phyloP scores from a whole-genome alignment of 2,329 filamentous ascomycete genomes.

The Ophiostoma sp. region DNA sequence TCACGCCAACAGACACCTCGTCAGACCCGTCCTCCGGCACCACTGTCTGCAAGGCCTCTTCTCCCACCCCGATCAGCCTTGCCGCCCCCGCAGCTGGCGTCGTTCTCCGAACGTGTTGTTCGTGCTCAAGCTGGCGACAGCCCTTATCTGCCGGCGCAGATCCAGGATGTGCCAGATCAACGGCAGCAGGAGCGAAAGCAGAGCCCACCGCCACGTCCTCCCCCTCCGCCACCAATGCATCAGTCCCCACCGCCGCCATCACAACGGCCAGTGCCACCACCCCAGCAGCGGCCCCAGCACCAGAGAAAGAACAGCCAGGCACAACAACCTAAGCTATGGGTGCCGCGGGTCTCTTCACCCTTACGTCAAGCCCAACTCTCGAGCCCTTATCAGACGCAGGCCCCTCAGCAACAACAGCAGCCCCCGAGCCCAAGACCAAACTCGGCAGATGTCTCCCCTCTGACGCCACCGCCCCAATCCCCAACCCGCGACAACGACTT shows the following conservation, averaged over 20 bases:
- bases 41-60: slow-evolving; percentile 13
- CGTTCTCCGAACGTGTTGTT: slow-evolving; percentile 2
- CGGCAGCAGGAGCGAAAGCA: not conserved
- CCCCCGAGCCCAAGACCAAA: not conserved
- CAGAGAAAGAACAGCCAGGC: not conserved
- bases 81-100: not conserved
- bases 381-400: not conserved
- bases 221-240: not conserved
- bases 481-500: not conserved
- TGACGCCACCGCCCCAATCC: slow-evolving; percentile 21
- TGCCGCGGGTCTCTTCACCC: slow-evolving; percentile 17
- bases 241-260: not conserved
- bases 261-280: not conserved
- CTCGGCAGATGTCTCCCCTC: slow-evolving; percentile 13
- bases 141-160: not conserved
- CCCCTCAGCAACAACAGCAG: not conserved
- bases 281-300: not conserved
- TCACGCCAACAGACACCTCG: not conserved
- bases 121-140: not conserved
- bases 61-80: not conserved
- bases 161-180: not conserved
- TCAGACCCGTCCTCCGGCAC: not conserved
- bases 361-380: slow-evolving; percentile 19
- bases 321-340: slow-evolving; percentile 7
- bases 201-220: not conserved